A percentile compares a stretch with the other conserved stretches of the same genome.
Evolutionary conservation across 257 asterid genomes (phyloP).

Genomic region (Solanum pinnatisectum): DNA sequence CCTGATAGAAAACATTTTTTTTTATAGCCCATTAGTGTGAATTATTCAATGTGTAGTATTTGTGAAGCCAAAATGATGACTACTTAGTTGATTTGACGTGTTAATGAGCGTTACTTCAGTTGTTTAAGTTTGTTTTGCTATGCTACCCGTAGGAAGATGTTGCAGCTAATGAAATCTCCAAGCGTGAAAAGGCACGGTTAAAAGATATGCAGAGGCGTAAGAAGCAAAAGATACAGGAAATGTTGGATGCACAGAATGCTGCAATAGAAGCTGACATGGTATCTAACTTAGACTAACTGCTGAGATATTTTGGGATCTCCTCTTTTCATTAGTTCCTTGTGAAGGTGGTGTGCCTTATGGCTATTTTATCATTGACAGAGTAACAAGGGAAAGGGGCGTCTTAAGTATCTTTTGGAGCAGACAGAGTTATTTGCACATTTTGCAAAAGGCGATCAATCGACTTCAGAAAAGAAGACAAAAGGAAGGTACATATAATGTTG

Average conservation of each 20-base stretch:
- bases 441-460: constrained; percentile 80
- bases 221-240: constrained; percentile 84
- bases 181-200: constrained; percentile 69
- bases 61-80: neutral
- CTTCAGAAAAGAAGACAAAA: constrained; percentile 58
- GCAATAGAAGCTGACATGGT: constrained; percentile 95
- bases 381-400: constrained; percentile 88
- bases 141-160: constrained; percentile 44
- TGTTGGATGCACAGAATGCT: constrained; percentile 89
- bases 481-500: constrained; percentile 45
- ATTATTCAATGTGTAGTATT: neutral
- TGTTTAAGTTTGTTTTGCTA: neutral
- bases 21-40: neutral
- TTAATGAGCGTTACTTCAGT: neutral
- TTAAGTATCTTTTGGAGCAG: constrained; percentile 91
- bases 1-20: neutral
- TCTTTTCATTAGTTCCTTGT: neutral
- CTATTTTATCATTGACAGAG: constrained; percentile 40
- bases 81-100: neutral
- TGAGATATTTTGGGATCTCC: neutral
- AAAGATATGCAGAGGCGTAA: constrained; percentile 76
- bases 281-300: constrained; percentile 2
- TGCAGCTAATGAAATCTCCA: constrained; percentile 39
- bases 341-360: neutral
- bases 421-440: constrained; percentile 97